Percentiles rank a stretch among this genome's conserved stretches.
phyloP scores from a whole-genome alignment of 352 stramenopile genomes.

The Globisporangium canariense region DNA sequence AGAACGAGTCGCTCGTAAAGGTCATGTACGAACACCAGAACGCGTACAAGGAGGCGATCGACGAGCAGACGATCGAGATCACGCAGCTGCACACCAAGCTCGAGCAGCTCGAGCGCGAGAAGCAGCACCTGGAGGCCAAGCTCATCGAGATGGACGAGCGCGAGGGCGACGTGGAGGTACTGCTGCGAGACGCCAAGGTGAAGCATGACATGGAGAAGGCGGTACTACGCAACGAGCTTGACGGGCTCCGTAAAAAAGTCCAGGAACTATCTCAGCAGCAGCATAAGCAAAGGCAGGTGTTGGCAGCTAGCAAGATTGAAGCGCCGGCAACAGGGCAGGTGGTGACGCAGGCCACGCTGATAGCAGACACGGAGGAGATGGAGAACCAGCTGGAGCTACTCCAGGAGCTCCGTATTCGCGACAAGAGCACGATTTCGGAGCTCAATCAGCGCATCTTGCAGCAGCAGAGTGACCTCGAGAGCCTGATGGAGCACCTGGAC shows the following conservation, averaged over 20 bases:
- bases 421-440: conserved; percentile 56
- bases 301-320: background rate
- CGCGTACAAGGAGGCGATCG: conserved; percentile 47
- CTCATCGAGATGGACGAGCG: conserved; percentile 76
- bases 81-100: conserved; percentile 50
- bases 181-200: conserved; percentile 39
- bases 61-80: conserved; percentile 70
- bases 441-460: conserved; percentile 54
- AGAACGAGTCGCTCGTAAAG: conserved; percentile 41
- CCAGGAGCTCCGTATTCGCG: conserved; percentile 61
- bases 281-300: conserved; percentile 30
- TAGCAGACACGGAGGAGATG: conserved; percentile 33
- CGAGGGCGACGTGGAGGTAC: conserved; percentile 50
- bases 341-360: background rate
- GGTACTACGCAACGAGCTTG: conserved; percentile 38
- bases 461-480: conserved; percentile 59
- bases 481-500: conserved; percentile 50
- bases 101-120: conserved; percentile 53
- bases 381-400: conserved; percentile 59
- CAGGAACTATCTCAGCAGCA: conserved; percentile 29
- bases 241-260: conserved; percentile 37
- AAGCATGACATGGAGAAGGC: conserved; percentile 60
- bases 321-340: background rate
- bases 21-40: conserved; percentile 51
- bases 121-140: conserved; percentile 49